Conservation (phyloP, 441 rosid genomes). For the Omphalea diandra region DNA sequence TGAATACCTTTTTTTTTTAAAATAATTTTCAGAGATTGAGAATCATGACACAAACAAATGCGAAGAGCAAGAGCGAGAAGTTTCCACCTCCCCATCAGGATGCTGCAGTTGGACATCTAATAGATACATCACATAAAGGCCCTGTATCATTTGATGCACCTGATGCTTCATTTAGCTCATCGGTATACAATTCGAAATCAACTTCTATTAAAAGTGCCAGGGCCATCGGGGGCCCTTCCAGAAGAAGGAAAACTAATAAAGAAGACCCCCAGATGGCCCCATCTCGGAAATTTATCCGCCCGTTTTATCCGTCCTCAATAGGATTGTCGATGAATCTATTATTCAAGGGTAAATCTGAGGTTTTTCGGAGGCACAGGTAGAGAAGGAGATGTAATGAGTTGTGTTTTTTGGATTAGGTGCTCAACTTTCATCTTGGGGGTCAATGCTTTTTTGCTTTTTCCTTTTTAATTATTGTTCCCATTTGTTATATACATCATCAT, state of each 20-base stretch:
- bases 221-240: constrained; percentile 39
- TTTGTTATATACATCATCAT: constrained; percentile 24
- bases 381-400: background rate
- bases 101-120: constrained; percentile 71
- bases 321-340: constrained; percentile 52
- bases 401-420: constrained; percentile 15
- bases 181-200: constrained; percentile 38
- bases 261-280: constrained; percentile 51
- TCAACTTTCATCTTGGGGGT: constrained; percentile 10
- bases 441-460: constrained; percentile 17
- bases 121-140: constrained; percentile 42
- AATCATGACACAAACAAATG: constrained; percentile 54
- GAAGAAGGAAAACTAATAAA: constrained; percentile 45
- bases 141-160: constrained; percentile 43
- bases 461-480: constrained; percentile 10
- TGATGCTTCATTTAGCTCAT: constrained; percentile 44
- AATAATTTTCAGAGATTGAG: constrained; percentile 63
- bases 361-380: constrained; percentile 48
- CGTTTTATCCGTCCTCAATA: constrained; percentile 43
- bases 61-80: constrained; percentile 89
- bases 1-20: constrained; percentile 1
- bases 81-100: constrained; percentile 98
- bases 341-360: constrained; percentile 62
- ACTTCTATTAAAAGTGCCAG: constrained; percentile 37
- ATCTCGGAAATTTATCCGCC: constrained; percentile 40